Conservation (phyloP, 345 rosid species). For the Eucalyptus tenuipes region DNA sequence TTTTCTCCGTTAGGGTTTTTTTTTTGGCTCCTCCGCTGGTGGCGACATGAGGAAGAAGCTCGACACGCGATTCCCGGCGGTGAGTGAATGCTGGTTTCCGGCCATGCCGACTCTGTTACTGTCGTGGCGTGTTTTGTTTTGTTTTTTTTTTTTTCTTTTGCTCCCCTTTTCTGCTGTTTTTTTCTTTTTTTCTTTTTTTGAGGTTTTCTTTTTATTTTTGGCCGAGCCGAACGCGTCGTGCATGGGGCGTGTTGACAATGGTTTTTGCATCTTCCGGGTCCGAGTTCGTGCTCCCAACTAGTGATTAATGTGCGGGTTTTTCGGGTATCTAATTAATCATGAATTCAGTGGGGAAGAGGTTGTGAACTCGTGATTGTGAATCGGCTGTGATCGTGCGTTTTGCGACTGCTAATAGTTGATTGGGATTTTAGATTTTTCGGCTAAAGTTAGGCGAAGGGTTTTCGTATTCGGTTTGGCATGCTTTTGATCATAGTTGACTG, state of each 20-base stretch:
- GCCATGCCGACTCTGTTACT: not conserved
- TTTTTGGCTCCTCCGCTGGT: not conserved
- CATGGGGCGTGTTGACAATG: not conserved
- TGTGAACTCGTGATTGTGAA: not conserved
- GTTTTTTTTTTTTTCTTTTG: fast-evolving
- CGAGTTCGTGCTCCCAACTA: not conserved
- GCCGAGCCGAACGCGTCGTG: not conserved
- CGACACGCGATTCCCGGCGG: slow-evolving; percentile 34
- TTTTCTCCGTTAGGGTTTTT: not conserved
- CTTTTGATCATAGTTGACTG: not conserved
- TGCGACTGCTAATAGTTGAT: not conserved
- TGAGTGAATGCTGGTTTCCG: not conserved
- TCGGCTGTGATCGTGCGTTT: not conserved
- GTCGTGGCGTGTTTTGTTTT: not conserved
- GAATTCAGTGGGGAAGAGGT: not conserved
- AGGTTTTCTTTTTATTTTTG: not conserved
- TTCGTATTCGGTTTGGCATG: not conserved
- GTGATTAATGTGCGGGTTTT: not conserved
- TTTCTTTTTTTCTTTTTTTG: fast-evolving
- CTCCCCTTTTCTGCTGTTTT: not conserved
- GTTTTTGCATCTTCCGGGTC: not conserved
- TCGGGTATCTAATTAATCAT: not conserved
- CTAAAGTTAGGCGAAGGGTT: not conserved
- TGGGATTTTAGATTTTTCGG: not conserved
- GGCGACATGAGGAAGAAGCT: slow-evolving; percentile 28